Evolutionary conservation across 768 basidiomycete species (phyloP), one percentile per base, ranked within the genome.

Genomic region (Trametes elegans): DNA sequence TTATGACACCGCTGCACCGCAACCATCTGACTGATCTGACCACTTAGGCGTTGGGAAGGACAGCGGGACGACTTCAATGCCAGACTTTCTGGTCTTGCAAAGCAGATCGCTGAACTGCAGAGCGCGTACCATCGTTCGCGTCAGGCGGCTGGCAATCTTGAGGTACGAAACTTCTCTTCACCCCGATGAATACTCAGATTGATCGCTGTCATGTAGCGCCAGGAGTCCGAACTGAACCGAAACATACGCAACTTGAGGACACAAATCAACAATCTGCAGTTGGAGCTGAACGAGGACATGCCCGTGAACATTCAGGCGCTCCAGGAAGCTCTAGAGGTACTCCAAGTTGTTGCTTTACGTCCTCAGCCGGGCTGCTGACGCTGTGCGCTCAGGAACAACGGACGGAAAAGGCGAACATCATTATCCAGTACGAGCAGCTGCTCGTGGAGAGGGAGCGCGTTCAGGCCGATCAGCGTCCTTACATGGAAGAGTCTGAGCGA

Each of bases 261-360:
- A 7, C 61, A 58, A 2, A 68, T 80, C 35, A 62, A 64, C 27
- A 69, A 70, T 19, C 64, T 88, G 16, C 79, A 85, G 58, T 72
- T 78, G 31, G 85, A 87, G 57, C 76, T 78, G 11, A 87, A 86
- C 53, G 85, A 88, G 18, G 86, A 88, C 11, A 72, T 87, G 66
- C 85, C 88, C 2, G 80, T 79, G 7, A 78, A 79, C 61, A 73
- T 88, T n/a, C 73, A 78, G 19, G 79, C 77, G 13, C 70, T 88
- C 13, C 73, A 85, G 55, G 74, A 69, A 10, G 80, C 77, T 5
- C 80, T 82, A 65, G 66, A 75, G 61, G 87, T 84, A 61, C 16
- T 31, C 21, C 3, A 2, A 4, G 13, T 65, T 27, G 53, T 31
- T 19, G 27, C 32, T 27, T 31, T 9, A 19, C 28, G 10, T 42